These are phyloP conservation scores for Vigna angularis DNA, from an alignment of 306 rosid species.

Conservation along the genomic window DNA sequence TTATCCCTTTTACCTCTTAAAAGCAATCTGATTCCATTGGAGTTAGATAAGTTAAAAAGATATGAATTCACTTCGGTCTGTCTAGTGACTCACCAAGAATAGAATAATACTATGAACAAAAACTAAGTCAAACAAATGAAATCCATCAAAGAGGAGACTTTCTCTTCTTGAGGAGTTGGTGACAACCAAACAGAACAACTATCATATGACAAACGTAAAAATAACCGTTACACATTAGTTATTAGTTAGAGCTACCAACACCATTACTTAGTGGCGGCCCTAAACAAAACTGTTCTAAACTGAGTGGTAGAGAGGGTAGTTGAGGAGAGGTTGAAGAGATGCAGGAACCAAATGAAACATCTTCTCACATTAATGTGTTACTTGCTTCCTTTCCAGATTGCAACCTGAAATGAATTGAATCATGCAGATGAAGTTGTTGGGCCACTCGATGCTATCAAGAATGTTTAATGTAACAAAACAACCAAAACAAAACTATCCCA, in stretches of 20 bases:
- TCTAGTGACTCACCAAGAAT: conserved; percentile 1
- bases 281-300: neutral
- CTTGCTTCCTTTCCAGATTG: neutral
- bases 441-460: neutral
- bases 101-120: neutral
- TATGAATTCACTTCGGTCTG: neutral
- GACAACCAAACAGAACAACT: conserved; percentile 40
- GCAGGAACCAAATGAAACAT: neutral
- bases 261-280: conserved; percentile 15
- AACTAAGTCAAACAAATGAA: conserved; percentile 32
- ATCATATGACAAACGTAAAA: neutral
- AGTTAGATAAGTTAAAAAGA: neutral
- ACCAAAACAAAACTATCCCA: conserved; percentile 1
- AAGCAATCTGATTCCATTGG: neutral
- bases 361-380: neutral
- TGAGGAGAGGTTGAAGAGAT: conserved; percentile 1
- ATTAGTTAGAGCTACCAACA: conserved; percentile 34
- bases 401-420: neutral
- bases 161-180: conserved; percentile 24
- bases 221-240: conserved; percentile 27
- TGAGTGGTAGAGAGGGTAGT: neutral
- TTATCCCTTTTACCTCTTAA: conserved; percentile 10
- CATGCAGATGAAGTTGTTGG: conserved; percentile 10
- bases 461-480: conserved; percentile 1
- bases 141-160: neutral